Evolutionary conservation across 2,329 filamentous ascomycete species (phyloP), one percentile per base, ranked within the genome.

Genomic region (Thielaviopsis ethacetica): DNA sequence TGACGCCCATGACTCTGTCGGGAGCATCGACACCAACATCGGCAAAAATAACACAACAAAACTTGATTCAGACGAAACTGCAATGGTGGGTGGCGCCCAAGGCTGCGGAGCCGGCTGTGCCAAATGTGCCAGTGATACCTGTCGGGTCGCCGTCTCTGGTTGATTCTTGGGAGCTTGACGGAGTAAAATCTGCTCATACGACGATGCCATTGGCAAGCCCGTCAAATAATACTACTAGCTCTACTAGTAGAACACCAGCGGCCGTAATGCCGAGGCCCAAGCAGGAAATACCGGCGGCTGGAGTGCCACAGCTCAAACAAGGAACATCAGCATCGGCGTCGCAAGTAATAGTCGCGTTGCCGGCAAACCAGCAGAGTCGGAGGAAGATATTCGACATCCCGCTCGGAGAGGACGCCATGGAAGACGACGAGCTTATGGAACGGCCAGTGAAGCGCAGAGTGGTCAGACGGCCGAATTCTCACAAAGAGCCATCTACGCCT

Each of bases 371-470:
- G 10, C 19, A 30, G 6, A 21, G 30, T 5, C 51, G 34, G 21
- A 17, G 49, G 26, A 50, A 27, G 12, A 30, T 24, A 21, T 10
- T 54, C 5, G 44, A 56, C 34, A 30, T 56, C 9, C 15, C 44
- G 22, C 15, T 56, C 3, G 24, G 22, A n/a, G 5, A 24, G 13
- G 54, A 56, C 21, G 41, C 54, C 2, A 30, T 51, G 44, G 44
- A 27, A 19, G 24, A 41, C n/a, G 49, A 58, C 13, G 52, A 58
- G 21, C 30, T 55, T 22, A 21, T 44, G 17, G 55, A 61, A 38
- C 26, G 44, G 52, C 56, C 56, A 2, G 34, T 44, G 7, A 61
- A 58, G 34, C 59, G 56, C 12, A 55, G 44, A 22, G 26, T 56
- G 19, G 27, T 56, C 9, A 21, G 44, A 5, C 17, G n/a, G 44